Base-by-base conservation (phyloP, 2,329 filamentous ascomycete genomes). In the Paracorniculantispora psalliotae region DNA sequence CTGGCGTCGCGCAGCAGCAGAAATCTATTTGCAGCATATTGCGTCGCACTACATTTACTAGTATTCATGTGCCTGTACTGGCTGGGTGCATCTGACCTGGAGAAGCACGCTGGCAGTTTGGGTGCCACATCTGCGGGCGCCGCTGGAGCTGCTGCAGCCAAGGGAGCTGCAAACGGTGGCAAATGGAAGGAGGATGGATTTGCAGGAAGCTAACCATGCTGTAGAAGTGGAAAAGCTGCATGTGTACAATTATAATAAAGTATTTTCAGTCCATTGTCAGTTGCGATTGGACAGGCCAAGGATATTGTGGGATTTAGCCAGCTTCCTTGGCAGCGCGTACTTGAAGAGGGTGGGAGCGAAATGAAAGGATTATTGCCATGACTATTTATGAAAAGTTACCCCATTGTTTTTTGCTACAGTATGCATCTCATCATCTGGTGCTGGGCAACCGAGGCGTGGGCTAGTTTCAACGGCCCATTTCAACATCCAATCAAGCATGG, bases 1-100 rank as follows among this genome's bases (percentile, higher is more conserved):
- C 79, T 99, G 63, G 91, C 92, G 54, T 96, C 92, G 49, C 81
- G 94, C 62, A 90, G 89, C 28, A 97, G 92, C 75, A 84, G 96
- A 63, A 99, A 97, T 72, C 72, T 99, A 61, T 99, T 99, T 74
- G 94, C 92, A 0, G 86, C 84, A 12, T 99, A 99, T 73, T 96
- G 93, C 72, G 78, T 97, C 37, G 91, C 87, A 35, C 79, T 99
- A 65, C 94, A 99, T 76, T 69, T 97, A 47, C 76, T 99, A 50
- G 87, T 97, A 2, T 94, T 99, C 69, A 79, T 88, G 65, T 89
- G 91, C 73, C 77, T 97, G 62, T 97, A 93, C 74, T 92, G 87
- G 84, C 85, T 92, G 69, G 90, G 90, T 61, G 83, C 84, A 3
- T 77, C 79, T 30, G 85, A 91, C 66, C 81, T 85, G 35, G 86